Percentiles rank a stretch among this genome's conserved stretches.
These are phyloP conservation scores for Lentinula guzmanii DNA, from an alignment of 768 basidiomycete species.

Conservation along the genomic window DNA sequence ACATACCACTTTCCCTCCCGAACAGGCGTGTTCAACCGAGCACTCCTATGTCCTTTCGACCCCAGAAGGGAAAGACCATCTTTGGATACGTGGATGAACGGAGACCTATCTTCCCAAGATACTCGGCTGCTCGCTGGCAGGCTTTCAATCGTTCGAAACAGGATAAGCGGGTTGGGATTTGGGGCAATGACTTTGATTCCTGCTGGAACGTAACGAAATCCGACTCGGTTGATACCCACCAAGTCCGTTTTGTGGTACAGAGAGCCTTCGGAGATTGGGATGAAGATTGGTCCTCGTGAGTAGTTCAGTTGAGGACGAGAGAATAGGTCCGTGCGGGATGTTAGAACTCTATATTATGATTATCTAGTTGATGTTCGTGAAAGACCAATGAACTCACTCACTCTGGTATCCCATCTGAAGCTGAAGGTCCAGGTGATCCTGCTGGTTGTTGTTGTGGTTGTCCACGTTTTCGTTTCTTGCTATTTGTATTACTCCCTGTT, in stretches of 20 bases:
- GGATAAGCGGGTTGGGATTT: slow-evolving; percentile 38
- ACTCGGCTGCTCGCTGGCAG: slow-evolving; percentile 64
- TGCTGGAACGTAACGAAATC: slow-evolving; percentile 76
- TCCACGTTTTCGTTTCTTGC: too few relatives aligned
- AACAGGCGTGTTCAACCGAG: slow-evolving; percentile 83
- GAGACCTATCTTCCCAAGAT: slow-evolving; percentile 88
- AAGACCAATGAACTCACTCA: too few relatives aligned
- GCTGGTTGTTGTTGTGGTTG: too few relatives aligned
- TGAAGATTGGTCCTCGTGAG: slow-evolving; percentile 68
- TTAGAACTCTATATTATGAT: slow-evolving; percentile 37
- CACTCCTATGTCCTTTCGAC: slow-evolving; percentile 87
- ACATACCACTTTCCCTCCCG: slow-evolving; percentile 92
- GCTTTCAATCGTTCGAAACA: slow-evolving; percentile 80
- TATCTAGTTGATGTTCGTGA: too few relatives aligned
- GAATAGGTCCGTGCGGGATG: slow-evolving; percentile 62
- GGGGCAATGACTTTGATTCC: slow-evolving; percentile 50
- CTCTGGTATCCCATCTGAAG: too few relatives aligned
- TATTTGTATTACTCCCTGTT: too few relatives aligned
- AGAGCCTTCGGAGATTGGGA: slow-evolving; percentile 49
- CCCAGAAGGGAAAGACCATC: slow-evolving; percentile 75
- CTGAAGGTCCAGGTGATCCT: too few relatives aligned
- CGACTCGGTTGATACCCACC: slow-evolving; percentile 67
- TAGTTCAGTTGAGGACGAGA: slow-evolving; percentile 66
- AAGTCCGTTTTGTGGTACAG: slow-evolving; percentile 65
- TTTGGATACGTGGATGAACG: slow-evolving; percentile 71